A percentile compares a stretch with the other conserved stretches of the same genome.
These are phyloP conservation scores for Thymus mandschuricus DNA, from an alignment of 257 asterid species.

Conservation along the genomic window DNA sequence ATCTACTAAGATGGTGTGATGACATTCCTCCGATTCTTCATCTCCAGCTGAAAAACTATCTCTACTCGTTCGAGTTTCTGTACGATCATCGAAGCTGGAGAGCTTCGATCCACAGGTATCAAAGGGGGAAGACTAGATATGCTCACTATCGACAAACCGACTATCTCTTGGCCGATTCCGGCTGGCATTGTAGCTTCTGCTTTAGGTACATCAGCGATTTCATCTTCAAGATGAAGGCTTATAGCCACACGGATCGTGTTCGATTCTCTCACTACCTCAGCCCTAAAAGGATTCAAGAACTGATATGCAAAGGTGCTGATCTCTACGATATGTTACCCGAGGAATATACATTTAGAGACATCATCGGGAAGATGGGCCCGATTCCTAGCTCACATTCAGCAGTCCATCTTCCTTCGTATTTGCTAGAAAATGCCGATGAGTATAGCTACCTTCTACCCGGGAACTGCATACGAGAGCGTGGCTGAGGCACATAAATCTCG, in stretches of 20 bases:
- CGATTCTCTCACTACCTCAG: conserved; percentile 57
- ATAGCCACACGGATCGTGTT: conserved; percentile 67
- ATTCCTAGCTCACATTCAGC: conserved; percentile 65
- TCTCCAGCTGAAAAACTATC: conserved; percentile 62
- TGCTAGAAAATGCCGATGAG: conserved; percentile 54
- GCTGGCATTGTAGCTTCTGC: conserved; percentile 88
- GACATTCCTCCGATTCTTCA: conserved; percentile 62
- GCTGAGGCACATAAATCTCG: conserved; percentile 31
- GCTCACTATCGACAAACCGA: conserved; percentile 69
- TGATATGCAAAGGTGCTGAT: conserved; percentile 62
- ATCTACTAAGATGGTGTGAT: conserved; percentile 71
- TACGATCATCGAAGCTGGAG: conserved; percentile 61
- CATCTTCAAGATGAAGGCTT: conserved; percentile 76
- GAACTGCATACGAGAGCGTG: conserved; percentile 57
- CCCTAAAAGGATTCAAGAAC: conserved; percentile 62
- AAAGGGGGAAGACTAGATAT: conserved; percentile 50
- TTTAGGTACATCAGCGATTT: conserved; percentile 62
- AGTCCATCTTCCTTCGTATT: conserved; percentile 58
- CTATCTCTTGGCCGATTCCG: conserved; percentile 59
- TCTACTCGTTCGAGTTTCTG: conserved; percentile 66
- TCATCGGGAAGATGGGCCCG: conserved; percentile 69
- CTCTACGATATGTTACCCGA: conserved; percentile 74
- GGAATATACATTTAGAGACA: conserved; percentile 67
- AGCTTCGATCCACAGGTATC: conserved; percentile 67
- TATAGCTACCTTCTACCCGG: conserved; percentile 67